Base-by-base conservation (phyloP, 208 protist species). In the Trypanosoma platydactyli region DNA sequence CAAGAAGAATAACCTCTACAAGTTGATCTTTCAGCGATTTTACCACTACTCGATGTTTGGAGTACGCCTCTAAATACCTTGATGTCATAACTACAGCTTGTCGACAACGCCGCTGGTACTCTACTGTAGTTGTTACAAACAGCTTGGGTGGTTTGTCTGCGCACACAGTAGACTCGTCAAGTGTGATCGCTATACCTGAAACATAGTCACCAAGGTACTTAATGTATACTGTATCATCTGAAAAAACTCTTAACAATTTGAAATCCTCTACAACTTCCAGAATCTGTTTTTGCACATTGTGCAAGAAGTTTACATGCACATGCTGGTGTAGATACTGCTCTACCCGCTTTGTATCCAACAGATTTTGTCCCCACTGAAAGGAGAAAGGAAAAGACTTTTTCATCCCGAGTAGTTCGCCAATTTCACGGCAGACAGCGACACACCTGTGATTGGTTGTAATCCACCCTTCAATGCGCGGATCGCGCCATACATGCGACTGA, bases 391-490 rank as follows among this genome's bases (percentile, higher is more conserved):
- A 78, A 13, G 7, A 54, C 57, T 53, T 68, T 53, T 62, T 70
- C 46, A 63, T 55, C 46, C 74, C 76, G 12, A 94, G 69, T 38
- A 83, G 70, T 25, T 74, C 59, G 25, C 71, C 73, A 40, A 89
- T 81, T 1, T 85, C 83, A 42, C 68, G 68, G n/a, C 73, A 81
- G 16, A 68, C 70, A 7, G 64, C 70, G 12, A 78, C 75, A 54
- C 80, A 86, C 49, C 74, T 78, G 15, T 63, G 76, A 22, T 84
- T 79, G 42, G 50, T 79, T 35, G 78, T 80, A 11, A 93, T 84
- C 85, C 86, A 95, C 22, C 87, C 83, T 71, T 95, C 90, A 62
- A 94, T 89, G 6, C 88, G 64, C 2, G 90, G 90, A 48, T 95
- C 84, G 30, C 90, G 84, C 65, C 84, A 95, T 44, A 94, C 83